These are phyloP conservation scores for Botrytis sinoallii DNA, from an alignment of 2,329 filamentous ascomycete genomes.

Conservation along the genomic window DNA sequence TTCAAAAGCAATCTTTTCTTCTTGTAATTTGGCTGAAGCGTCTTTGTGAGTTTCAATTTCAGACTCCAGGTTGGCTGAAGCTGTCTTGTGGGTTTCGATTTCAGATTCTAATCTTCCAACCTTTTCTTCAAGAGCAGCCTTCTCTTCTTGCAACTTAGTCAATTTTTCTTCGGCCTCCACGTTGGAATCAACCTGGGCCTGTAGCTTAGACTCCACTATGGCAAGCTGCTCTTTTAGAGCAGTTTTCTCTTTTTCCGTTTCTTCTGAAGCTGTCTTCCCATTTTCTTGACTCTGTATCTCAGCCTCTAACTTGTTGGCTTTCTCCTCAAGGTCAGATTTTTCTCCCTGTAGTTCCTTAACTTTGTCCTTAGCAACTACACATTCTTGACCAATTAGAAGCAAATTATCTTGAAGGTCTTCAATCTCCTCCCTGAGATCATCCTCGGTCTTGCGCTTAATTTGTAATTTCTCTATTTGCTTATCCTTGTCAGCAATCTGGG, in stretches of 20 bases:
- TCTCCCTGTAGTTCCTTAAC: slow-evolving; percentile 68
- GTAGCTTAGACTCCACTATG: neutral
- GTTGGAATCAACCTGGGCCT: slow-evolving; percentile 38
- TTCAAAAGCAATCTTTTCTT: slow-evolving; percentile 65
- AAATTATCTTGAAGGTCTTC: slow-evolving; percentile 79
- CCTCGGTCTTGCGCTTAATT: slow-evolving; percentile 69
- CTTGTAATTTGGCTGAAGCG: slow-evolving; percentile 50
- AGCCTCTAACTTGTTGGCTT: slow-evolving; percentile 65
- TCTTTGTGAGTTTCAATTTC: slow-evolving; percentile 51
- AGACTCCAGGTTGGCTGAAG: slow-evolving; percentile 58
- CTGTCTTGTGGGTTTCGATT: slow-evolving; percentile 44
- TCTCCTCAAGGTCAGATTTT: slow-evolving; percentile 62
- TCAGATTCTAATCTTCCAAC: slow-evolving; percentile 71
- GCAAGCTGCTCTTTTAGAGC: neutral
- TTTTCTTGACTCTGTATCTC: slow-evolving; percentile 70
- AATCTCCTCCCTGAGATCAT: slow-evolving; percentile 79
- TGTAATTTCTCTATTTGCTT: slow-evolving; percentile 68
- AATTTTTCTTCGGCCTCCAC: slow-evolving; percentile 52
- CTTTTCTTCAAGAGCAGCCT: slow-evolving; percentile 58
- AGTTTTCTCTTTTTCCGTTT: neutral
- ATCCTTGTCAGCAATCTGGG: slow-evolving; percentile 44
- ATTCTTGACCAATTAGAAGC: slow-evolving; percentile 73
- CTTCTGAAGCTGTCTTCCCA: neutral
- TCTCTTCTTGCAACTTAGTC: slow-evolving; percentile 62
- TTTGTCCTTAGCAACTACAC: slow-evolving; percentile 78